Conservation (phyloP, 768 basidiomycete genomes). For the Chiua virens region DNA sequence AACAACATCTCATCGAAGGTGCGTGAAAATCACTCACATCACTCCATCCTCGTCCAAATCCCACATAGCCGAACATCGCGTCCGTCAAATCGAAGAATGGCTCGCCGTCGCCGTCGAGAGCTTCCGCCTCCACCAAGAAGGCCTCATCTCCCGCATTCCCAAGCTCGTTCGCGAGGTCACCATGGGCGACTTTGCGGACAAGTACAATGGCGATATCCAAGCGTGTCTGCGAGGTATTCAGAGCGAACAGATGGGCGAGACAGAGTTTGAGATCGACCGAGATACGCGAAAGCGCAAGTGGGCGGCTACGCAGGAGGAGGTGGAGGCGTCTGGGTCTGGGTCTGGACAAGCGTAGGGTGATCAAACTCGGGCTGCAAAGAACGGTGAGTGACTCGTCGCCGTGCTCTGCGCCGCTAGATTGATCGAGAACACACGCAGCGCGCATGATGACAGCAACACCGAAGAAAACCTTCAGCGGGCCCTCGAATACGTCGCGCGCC, state of each 20-base stretch:
- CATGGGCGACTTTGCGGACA: conserved; percentile 76
- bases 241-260: conserved; percentile 57
- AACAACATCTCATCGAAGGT: conserved; percentile 78
- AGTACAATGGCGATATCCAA: conserved; percentile 76
- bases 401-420: not conserved
- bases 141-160: conserved; percentile 70
- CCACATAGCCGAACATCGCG: conserved; percentile 65
- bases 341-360: conserved; percentile 23
- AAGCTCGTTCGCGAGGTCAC: conserved; percentile 70
- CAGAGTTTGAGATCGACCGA: conserved; percentile 60
- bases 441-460: conserved; percentile 50
- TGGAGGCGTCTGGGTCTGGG: conserved; percentile 42
- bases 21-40: conserved; percentile 5
- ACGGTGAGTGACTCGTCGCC: conserved; percentile 42
- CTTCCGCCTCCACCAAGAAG: conserved; percentile 74
- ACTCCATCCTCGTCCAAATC: no score
- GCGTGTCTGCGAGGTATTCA: conserved; percentile 67
- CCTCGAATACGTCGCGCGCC: conserved; percentile 44
- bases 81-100: conserved; percentile 73
- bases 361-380: conserved; percentile 50
- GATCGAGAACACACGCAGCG: conserved; percentile 32
- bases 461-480: conserved; percentile 43
- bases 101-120: conserved; percentile 71
- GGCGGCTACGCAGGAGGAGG: conserved; percentile 64
- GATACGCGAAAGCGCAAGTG: conserved; percentile 76